Percentiles rank a stretch among this genome's conserved stretches.
These are phyloP conservation scores for Atkinsonella texensis DNA, from an alignment of 2,329 filamentous ascomycete genomes.

Conservation along the genomic window DNA sequence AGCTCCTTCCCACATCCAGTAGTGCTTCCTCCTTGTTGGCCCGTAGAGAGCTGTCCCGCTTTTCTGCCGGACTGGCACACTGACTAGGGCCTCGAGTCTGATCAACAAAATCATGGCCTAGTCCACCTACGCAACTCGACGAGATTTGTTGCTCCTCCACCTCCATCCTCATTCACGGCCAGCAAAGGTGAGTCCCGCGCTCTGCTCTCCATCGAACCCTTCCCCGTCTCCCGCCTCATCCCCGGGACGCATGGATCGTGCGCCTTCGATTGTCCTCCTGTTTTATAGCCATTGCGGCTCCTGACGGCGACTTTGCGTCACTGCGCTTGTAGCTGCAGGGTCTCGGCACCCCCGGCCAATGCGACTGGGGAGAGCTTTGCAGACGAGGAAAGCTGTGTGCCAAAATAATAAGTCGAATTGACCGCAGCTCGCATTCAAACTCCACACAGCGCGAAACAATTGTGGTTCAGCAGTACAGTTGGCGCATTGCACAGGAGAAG, in stretches of 20 bases:
- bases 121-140: constrained; percentile 13
- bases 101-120: constrained; percentile 15
- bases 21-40: constrained; percentile 6
- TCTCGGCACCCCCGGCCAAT: neutral
- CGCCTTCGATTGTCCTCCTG: neutral
- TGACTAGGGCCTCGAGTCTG: constrained; percentile 6
- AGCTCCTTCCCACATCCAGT: no score
- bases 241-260: neutral
- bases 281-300: neutral
- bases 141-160: constrained; percentile 9
- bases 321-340: neutral
- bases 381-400: neutral
- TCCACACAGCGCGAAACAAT: neutral
- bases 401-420: neutral
- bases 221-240: neutral
- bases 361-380: neutral
- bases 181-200: constrained; percentile 7
- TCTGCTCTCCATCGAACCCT: neutral
- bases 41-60: constrained; percentile 12
- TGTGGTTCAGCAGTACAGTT: neutral
- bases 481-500: neutral
- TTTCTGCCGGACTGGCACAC: constrained; percentile 5
- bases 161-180: constrained; percentile 7
- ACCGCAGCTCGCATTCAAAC: neutral
- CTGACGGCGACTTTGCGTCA: neutral